Base-by-base conservation (phyloP, 495 filamentous ascomycete genomes). In the Rusavskia elegans region DNA sequence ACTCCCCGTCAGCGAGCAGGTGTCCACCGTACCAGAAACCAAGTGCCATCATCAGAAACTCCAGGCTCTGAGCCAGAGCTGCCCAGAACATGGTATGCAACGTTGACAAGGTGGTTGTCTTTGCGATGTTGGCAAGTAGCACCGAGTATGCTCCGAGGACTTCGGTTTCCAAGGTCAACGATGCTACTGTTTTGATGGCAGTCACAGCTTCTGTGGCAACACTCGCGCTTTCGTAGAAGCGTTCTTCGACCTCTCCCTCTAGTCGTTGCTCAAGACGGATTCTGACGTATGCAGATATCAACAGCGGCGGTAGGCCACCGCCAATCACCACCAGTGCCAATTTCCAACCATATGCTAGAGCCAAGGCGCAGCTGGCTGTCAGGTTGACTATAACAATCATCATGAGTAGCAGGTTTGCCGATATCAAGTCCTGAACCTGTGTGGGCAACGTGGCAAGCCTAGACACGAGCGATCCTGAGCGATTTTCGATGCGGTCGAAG, bases 401-500 rank as follows among this genome's bases (percentile, higher is more conserved):
- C 8, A 63, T 58, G 27, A 69, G 60, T 6, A 53, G 58, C 13
- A 66, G 62, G n/a, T 56, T 69, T 0, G 55, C n/a, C 0, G 79
- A 76, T 0, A 84, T 60, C 3, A 84, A 57, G 19, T 83, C 78
- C 56, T 84, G 75, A 0, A 87, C 64, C 41, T 79, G 76, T 21
- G 69, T 76, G 0, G 82, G 74, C 53, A 82, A 76, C 2, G 69
- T 78, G 3, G 76, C 66, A 0, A 85, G 68, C 1, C 70, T 64
- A 2, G 73, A 70, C 7, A 75, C 75, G 32, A 88, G 65, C 13
- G 82, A 71, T 3, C 83, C 83, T 6, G 74, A 68, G 0, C 80
- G 71, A 55, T 85, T 83, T 45, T 78, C 73, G 38, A 73, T 66
- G 3, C 64, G 61, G 61, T 87, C 83, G 54, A 82, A 87, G 63